phyloP scores from a whole-genome alignment of 495 filamentous ascomycete genomes.

The Diplogelasinospora grovesii region DNA sequence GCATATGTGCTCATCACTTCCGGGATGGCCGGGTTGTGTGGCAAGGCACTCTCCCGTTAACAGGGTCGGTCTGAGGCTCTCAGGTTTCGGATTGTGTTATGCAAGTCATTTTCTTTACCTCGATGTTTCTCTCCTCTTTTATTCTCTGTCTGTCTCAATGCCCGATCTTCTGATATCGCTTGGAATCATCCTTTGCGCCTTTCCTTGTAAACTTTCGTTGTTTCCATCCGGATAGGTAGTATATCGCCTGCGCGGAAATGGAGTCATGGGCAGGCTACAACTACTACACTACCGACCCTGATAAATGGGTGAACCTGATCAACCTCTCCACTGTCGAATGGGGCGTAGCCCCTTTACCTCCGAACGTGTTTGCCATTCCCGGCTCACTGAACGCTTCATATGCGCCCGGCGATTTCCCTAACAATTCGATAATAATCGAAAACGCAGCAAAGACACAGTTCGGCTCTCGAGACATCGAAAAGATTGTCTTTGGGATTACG shows the following conservation, averaged over 20 bases:
- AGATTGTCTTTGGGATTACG: slow-evolving; percentile 5
- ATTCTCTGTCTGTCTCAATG: no score
- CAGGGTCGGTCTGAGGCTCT: no score
- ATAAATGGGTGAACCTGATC: slow-evolving; percentile 12
- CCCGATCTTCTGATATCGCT: no score
- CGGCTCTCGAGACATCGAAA: slow-evolving; percentile 3
- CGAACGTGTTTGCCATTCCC: slow-evolving; percentile 9
- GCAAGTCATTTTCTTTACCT: no score
- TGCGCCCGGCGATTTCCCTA: neutral
- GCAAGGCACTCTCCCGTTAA: no score
- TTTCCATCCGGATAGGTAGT: no score
- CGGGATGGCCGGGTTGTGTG: no score
- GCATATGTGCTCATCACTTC: no score
- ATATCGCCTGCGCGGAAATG: slow-evolving; percentile 4
- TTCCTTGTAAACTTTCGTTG: no score
- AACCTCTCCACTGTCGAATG: slow-evolving; percentile 14
- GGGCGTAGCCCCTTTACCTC: slow-evolving; percentile 9
- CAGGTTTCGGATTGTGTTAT: no score
- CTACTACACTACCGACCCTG: slow-evolving; percentile 7
- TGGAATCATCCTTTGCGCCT: no score
- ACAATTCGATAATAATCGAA: slow-evolving; percentile 12
- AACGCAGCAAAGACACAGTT: slow-evolving; percentile 5
- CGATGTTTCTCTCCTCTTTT: no score
- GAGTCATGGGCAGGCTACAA: slow-evolving; percentile 11
- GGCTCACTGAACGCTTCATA: neutral